phyloP scores from a whole-genome alignment of 164 flowering plant species.

The Liriodendron chinense region DNA sequence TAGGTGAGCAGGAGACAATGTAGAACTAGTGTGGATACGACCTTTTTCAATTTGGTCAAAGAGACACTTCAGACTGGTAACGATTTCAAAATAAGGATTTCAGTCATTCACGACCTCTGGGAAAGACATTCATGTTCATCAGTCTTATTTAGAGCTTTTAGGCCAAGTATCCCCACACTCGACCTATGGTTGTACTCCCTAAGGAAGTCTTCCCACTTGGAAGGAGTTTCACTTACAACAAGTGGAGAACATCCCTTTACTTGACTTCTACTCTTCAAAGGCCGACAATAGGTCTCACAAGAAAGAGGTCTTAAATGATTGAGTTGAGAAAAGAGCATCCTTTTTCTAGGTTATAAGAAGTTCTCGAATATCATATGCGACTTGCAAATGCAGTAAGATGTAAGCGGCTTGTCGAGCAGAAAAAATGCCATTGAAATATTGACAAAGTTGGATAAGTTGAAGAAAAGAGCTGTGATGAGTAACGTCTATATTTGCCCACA shows the following conservation, averaged over 20 bases:
- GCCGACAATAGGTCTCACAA: constrained; percentile 71
- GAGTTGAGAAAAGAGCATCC: constrained; percentile 65
- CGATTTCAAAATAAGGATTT: constrained; percentile 46
- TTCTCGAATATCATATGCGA: constrained; percentile 65
- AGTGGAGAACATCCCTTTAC: constrained; percentile 68
- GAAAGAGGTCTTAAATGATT: constrained; percentile 55
- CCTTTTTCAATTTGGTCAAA: constrained; percentile 74
- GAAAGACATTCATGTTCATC: constrained; percentile 87
- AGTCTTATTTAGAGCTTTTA: constrained; percentile 87
- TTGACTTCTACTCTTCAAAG: constrained; percentile 64
- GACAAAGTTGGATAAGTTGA: constrained; percentile 47
- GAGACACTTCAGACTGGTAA: constrained; percentile 64
- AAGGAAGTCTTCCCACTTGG: constrained; percentile 75
- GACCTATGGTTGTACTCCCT: constrained; percentile 78
- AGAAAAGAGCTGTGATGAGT: constrained; percentile 51
- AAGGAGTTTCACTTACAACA: constrained; percentile 80
- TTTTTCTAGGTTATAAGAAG: constrained; percentile 79
- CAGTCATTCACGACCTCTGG: constrained; percentile 74
- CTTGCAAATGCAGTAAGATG: constrained; percentile 15
- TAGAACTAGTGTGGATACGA: constrained; percentile 30
- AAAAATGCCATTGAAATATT: constrained; percentile 36
- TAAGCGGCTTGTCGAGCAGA: constrained; percentile 53
- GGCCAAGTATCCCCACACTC: constrained; percentile 65
- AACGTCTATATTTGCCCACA: constrained; percentile 69
- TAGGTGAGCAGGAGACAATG: constrained; percentile 38